Evolutionary conservation across 1,139 yeast species (phyloP).

Genomic region (Suhomyces anneliseae): DNA sequence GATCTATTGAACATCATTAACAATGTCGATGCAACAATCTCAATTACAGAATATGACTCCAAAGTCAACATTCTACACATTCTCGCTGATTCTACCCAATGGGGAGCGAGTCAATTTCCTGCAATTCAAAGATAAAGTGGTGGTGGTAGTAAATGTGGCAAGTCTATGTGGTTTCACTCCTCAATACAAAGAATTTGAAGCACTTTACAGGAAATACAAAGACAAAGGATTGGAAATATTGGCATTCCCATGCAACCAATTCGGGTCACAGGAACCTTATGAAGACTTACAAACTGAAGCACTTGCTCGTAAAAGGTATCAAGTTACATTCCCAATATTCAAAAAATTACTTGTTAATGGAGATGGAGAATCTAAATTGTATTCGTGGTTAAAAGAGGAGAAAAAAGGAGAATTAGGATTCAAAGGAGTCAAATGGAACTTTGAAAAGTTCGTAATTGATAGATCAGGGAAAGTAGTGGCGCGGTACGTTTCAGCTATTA

Average conservation of each 20-base stretch:
- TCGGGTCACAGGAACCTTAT: slow-evolving; percentile 68
- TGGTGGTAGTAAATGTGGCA: slow-evolving; percentile 47
- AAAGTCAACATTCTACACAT: slow-evolving; percentile 18
- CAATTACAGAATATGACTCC: neutral
- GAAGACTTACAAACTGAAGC: slow-evolving; percentile 60
- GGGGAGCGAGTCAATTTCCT: slow-evolving; percentile 16
- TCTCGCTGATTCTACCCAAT: slow-evolving; percentile 7
- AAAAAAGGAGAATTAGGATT: slow-evolving; percentile 65
- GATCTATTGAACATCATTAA: neutral
- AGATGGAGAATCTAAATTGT: slow-evolving; percentile 29
- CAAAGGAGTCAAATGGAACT: slow-evolving; percentile 89
- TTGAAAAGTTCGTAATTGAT: slow-evolving; percentile 84
- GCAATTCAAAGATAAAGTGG: slow-evolving; percentile 32
- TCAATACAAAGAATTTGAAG: slow-evolving; percentile 39
- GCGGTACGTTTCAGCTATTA: slow-evolving; percentile 68
- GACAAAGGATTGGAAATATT: slow-evolving; percentile 33
- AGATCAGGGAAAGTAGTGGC: slow-evolving; percentile 68
- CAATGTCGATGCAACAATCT: neutral
- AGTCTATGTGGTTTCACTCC: slow-evolving; percentile 47
- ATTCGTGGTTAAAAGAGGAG: slow-evolving; percentile 28
- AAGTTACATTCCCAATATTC: slow-evolving; percentile 47
- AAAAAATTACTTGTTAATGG: slow-evolving; percentile 42
- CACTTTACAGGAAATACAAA: slow-evolving; percentile 32
- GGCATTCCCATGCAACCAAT: slow-evolving; percentile 49
- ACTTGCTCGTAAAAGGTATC: slow-evolving; percentile 67